These are phyloP conservation scores for Astrothelium macrocarpum DNA, from an alignment of 495 filamentous ascomycete genomes.

Conservation along the genomic window DNA sequence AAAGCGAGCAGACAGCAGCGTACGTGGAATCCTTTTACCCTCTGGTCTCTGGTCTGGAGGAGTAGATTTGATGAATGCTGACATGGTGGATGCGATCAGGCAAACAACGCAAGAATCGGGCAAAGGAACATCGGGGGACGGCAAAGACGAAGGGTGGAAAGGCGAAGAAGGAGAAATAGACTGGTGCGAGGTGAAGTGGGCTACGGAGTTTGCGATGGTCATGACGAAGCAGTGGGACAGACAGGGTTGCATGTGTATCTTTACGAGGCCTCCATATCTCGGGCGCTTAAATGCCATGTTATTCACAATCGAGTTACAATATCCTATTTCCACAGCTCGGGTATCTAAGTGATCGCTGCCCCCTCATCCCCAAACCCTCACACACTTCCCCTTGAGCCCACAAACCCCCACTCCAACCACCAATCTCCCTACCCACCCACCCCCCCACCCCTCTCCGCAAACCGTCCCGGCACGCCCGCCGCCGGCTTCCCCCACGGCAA, in stretches of 20 bases:
- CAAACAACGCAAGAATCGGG: slow-evolving; percentile 99
- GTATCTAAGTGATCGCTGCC: neutral
- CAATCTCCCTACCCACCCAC: neutral
- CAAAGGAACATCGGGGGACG: slow-evolving; percentile 94
- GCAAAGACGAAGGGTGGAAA: slow-evolving; percentile 86
- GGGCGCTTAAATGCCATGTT: neutral
- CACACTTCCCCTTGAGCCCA: neutral
- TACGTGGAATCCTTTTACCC: slow-evolving; percentile 47
- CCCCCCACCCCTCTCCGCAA: slow-evolving; percentile 14
- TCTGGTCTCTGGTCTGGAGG: neutral
- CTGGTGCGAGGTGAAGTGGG: slow-evolving; percentile 7
- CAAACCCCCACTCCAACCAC: neutral
- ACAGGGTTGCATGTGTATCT: neutral
- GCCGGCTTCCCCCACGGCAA: slow-evolving; percentile 22
- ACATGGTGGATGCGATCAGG: slow-evolving; percentile 49
- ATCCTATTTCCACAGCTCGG: neutral
- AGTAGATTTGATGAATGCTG: slow-evolving; percentile 21
- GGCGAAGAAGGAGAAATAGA: slow-evolving; percentile 40
- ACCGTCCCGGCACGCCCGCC: slow-evolving; percentile 31
- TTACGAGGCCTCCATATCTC: slow-evolving; percentile 2
- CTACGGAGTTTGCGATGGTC: slow-evolving; percentile 1
- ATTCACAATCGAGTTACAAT: neutral
- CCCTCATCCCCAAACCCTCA: neutral
- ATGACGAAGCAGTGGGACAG: neutral
- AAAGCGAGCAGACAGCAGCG: slow-evolving; percentile 94